A percentile compares a stretch with the other conserved stretches of the same genome.
Conservation (phyloP, 2,329 filamentous ascomycete genomes). For the Aureobasidium pullulans region DNA sequence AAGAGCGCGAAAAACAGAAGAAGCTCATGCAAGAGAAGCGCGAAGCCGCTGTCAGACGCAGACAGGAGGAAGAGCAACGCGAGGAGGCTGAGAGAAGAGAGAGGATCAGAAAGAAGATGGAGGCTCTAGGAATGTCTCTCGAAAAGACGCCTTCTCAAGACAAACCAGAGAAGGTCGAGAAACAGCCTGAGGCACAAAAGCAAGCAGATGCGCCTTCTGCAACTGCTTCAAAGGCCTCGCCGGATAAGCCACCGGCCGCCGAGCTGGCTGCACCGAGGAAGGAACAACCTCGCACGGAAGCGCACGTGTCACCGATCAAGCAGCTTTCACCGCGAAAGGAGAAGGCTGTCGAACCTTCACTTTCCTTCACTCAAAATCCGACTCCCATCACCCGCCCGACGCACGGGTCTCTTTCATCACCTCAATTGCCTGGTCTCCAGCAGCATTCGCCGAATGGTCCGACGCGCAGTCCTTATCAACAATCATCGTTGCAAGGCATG, state of each 20-base stretch:
- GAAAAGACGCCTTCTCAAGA: conserved; percentile 17
- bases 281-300: conserved; percentile 9
- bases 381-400: conserved; percentile 25
- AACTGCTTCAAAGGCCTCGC: conserved; percentile 13
- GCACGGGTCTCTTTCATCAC: neutral
- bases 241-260: conserved; percentile 15
- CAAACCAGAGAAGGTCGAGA: conserved; percentile 14
- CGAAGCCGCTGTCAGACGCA: conserved; percentile 62
- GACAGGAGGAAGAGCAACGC: conserved; percentile 58
- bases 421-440: conserved; percentile 11
- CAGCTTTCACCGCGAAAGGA: conserved; percentile 9
- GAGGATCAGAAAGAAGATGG: conserved; percentile 64
- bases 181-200: conserved; percentile 2
- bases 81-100: conserved; percentile 66
- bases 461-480: conserved; percentile 11
- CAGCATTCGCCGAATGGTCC: conserved; percentile 6
- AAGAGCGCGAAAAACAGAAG: conserved; percentile 16
- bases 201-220: neutral
- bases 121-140: conserved; percentile 55
- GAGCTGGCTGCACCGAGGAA: conserved; percentile 16
- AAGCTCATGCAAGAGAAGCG: conserved; percentile 60
- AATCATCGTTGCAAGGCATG: conserved; percentile 5
- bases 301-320: conserved; percentile 16
- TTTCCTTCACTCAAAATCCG: conserved; percentile 37
- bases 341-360: conserved; percentile 1